A percentile compares a stretch with the other conserved stretches of the same genome.
Evolutionary conservation across 345 rosid species (phyloP).

Genomic region (Ceriops decandra): DNA sequence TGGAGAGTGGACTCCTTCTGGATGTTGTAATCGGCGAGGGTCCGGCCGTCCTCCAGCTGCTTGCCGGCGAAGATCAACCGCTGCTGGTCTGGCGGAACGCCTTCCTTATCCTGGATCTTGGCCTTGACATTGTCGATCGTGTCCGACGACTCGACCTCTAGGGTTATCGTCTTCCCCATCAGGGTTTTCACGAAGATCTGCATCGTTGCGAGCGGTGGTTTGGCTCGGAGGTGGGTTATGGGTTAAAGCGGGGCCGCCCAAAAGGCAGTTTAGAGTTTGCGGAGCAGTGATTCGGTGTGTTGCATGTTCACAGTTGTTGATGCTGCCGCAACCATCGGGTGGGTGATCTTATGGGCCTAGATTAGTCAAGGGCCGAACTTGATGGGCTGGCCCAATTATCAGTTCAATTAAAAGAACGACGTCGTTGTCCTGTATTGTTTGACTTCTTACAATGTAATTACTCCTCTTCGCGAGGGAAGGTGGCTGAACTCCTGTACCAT

Average conservation of each 20-base stretch:
- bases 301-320: no score
- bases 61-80: conserved; percentile 11
- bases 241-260: background rate
- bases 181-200: conserved; percentile 17
- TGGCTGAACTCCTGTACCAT: no score
- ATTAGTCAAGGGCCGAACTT: no score
- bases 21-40: conserved; percentile 15
- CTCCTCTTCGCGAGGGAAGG: no score
- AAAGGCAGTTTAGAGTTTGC: background rate
- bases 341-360: no score
- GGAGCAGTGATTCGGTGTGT: no score
- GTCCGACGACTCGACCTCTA: conserved; percentile 7
- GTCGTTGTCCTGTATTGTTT: no score
- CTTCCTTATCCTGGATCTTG: conserved; percentile 13
- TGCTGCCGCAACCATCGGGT: no score
- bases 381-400: no score
- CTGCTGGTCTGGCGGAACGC: conserved; percentile 11
- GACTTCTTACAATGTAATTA: no score
- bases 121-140: conserved; percentile 13
- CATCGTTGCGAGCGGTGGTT: background rate
- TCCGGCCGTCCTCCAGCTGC: conserved; percentile 13
- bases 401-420: no score
- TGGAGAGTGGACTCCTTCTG: conserved; percentile 16
- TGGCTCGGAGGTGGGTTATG: no score
- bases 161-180: conserved; percentile 13